These are phyloP conservation scores for Russula brevipes DNA, from an alignment of 768 basidiomycete genomes.

Conservation along the genomic window DNA sequence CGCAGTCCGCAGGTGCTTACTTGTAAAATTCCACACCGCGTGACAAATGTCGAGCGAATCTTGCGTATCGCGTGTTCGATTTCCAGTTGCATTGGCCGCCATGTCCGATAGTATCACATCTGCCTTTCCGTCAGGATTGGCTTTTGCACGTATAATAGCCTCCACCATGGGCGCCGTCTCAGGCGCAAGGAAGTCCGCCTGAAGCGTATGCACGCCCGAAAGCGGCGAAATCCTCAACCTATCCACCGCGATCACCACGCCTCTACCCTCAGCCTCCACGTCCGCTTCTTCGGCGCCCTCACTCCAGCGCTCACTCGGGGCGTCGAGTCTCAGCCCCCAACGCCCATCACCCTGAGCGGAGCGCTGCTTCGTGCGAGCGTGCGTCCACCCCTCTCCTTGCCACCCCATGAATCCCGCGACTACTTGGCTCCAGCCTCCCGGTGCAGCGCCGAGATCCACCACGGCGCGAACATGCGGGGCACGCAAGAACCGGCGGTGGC, in stretches of 20 bases:
- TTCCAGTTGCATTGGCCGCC: slow-evolving; percentile 80
- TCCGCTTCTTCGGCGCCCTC: not conserved
- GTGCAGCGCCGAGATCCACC: slow-evolving; percentile 87
- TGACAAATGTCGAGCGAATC: slow-evolving; percentile 66
- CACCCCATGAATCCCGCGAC: slow-evolving; percentile 59
- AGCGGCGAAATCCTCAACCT: slow-evolving; percentile 67
- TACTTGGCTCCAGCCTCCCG: slow-evolving; percentile 94
- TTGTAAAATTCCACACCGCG: slow-evolving; percentile 67
- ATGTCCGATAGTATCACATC: slow-evolving; percentile 89
- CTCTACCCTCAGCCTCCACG: slow-evolving; percentile 31
- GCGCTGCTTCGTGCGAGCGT: not conserved
- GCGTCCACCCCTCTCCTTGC: slow-evolving; percentile 27
- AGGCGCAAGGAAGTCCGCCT: slow-evolving; percentile 71
- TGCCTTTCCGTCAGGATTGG: slow-evolving; percentile 42
- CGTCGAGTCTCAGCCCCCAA: slow-evolving; percentile 14
- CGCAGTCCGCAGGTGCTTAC: slow-evolving; percentile 46
- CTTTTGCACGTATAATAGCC: slow-evolving; percentile 32
- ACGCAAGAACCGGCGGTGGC: slow-evolving; percentile 48
- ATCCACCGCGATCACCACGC: slow-evolving; percentile 74
- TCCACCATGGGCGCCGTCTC: slow-evolving; percentile 44
- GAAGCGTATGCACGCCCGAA: slow-evolving; percentile 64
- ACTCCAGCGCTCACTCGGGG: slow-evolving; percentile 6
- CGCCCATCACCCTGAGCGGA: not conserved
- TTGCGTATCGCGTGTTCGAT: slow-evolving; percentile 57
- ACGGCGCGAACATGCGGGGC: slow-evolving; percentile 53